Base-by-base conservation (phyloP, 495 filamentous ascomycete species). In the Penicillium malachiteum region DNA sequence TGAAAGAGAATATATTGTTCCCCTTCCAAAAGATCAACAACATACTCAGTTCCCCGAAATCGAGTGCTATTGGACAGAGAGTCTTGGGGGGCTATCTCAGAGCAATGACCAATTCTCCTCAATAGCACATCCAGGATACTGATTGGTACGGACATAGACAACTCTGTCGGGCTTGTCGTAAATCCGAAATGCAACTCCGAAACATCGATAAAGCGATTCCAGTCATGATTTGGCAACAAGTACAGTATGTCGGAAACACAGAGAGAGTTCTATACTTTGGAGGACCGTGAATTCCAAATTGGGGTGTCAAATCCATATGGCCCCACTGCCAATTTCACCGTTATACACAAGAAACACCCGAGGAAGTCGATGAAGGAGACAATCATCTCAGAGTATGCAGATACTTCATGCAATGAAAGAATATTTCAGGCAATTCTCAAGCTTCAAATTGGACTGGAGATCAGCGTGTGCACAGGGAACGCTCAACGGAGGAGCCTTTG, bases 1-100 rank as follows among this genome's bases (percentile, higher is more conserved):
- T 13, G 56, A 58, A 46, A 48, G 35, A 16, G 56, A 43, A 39
- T 58, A 43, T 38, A 45, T 54, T 26, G 18, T 53, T 5, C 55
- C 55, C 32, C 43, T 58, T 26, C 50, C 44, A 18, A 35, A 31
- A 18, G 45, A 30, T 0, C 13, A 48, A 48, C 37, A 52, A 37
- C n/a, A 3, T 48, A n/a, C 50, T 11, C 1, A 17, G 11, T 32
- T 0, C 8, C 1, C 12, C 1, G 34, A 7, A 10, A 13, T 37
- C 34, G 34, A 37, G 12, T 37, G 34, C 12, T 5, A 37, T 37
- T 37, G 34, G 34, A 37, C 9, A 10, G 12, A 37, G 2, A 2
- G 8, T 7, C 34, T 37, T 9, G 34, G 7, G 1, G 34, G 2
- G 9, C 34, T 13, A 13, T 7, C 9, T 13, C 34, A 37, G 12